These are phyloP conservation scores for Nitzschia palea DNA, from an alignment of 108 stramenopile species.

Conservation along the genomic window DNA sequence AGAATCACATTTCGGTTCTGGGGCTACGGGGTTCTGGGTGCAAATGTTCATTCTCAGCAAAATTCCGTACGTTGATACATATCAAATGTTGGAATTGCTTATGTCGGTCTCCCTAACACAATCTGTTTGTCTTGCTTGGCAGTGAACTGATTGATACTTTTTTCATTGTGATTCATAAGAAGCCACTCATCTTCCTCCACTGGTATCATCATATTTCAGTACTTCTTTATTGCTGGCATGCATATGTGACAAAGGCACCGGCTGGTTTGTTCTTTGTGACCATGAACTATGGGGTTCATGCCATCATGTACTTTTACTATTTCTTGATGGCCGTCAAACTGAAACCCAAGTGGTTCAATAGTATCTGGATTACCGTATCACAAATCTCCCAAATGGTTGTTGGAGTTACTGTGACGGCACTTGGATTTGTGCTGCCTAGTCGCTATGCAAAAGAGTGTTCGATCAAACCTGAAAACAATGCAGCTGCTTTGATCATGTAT, in stretches of 20 bases:
- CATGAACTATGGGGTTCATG: slow-evolving; percentile 99
- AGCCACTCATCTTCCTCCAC: slow-evolving; percentile 94
- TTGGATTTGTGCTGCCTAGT: slow-evolving; percentile 6
- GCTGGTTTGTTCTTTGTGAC: slow-evolving; percentile 92
- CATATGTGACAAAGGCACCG: slow-evolving; percentile 83
- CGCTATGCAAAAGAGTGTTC: slow-evolving; percentile 49
- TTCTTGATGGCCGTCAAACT: slow-evolving; percentile 86
- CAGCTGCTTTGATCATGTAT: slow-evolving; percentile 87
- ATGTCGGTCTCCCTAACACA: not conserved
- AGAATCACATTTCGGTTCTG: slow-evolving; percentile 69
- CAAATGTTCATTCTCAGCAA: slow-evolving; percentile 90
- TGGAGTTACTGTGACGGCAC: slow-evolving; percentile 70
- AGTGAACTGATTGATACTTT: slow-evolving; percentile 94
- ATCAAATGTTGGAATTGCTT: not conserved
- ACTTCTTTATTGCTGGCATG: slow-evolving; percentile 93
- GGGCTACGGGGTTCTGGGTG: slow-evolving; percentile 90
- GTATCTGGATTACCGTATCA: slow-evolving; percentile 77
- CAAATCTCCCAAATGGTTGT: slow-evolving; percentile 96
- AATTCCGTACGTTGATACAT: slow-evolving; percentile 61
- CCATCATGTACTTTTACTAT: slow-evolving; percentile 99
- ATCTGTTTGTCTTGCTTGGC: not conserved
- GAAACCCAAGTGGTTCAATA: slow-evolving; percentile 80
- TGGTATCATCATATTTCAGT: slow-evolving; percentile 99
- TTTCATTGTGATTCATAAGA: slow-evolving; percentile 96
- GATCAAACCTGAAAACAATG: slow-evolving; percentile 71